Base-by-base conservation (phyloP, 2,329 filamentous ascomycete species). In the Elsinoe batatas region DNA sequence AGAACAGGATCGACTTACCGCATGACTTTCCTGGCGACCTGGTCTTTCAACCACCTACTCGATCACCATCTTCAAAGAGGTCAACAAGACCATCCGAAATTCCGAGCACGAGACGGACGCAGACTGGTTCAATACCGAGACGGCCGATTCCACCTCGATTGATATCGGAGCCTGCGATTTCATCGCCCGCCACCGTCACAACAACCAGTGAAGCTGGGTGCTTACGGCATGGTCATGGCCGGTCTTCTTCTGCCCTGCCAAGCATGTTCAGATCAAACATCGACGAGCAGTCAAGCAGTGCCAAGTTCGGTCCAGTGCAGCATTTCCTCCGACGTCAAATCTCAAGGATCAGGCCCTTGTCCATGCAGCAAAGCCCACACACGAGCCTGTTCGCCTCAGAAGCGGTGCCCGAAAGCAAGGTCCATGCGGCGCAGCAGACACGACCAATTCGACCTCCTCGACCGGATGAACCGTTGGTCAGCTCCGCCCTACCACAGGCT, bases 1-100 rank as follows among this genome's bases (percentile, higher is more conserved):
- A 33, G 7, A 15, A 33, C 17, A 35, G 26, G 12, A 33, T 49
- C 26, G 15, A 49, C n/a, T 30, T 49, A 35, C 44, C 30, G 10
- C 44, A 49, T 15, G 44, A 49, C 33, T 49, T 35, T 17, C 44
- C 44, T 17, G 44, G 44, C 20, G 44, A 49, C 33, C 44, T 49
- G 5, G 15, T 49, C 30, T 49, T 49, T 35, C 26, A 49, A 13
- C 11, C 44, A 33, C 44, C 44, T 17, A 17, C 12, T 33, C 44
- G 44, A 35, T 33, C 44, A 13, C n/a, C 44, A 10, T 18, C 10
- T 2, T 17, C 15, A 11, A 44, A 12, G 20, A 26, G 5, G 11
- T 12, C 18, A 11, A 22, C 6, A 6, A 4, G 12, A 13, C 17
- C 12, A 22, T 22, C 8, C 11, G 18, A 44, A 1, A 12, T 12